Base-by-base conservation (phyloP, 345 rosid species). In the Geranium brycei region DNA sequence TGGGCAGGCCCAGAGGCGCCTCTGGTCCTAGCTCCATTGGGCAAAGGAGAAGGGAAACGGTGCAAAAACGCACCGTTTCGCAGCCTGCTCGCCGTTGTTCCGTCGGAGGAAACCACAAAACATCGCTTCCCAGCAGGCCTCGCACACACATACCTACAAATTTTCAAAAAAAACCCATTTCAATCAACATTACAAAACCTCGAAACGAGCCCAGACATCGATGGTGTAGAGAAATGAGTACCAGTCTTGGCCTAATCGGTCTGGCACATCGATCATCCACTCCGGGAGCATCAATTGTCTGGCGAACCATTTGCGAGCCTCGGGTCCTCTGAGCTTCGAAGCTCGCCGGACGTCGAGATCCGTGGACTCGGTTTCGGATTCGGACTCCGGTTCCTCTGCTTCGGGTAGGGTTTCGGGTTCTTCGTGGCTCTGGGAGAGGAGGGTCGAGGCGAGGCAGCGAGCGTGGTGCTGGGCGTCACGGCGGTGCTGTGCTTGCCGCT, bases 211-310 rank as follows among this genome's bases (percentile, higher is more conserved):
- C 1, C 15, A 57, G 18, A 3, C 19, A 31, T 59, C 19, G 41
- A 19, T 3, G 2, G 32, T 5, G 53, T 3, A 64, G 47, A 58
- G 41, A 67, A 61, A 19, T 41, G 13, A 5, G 32, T 57, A 91
- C 98, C 98, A 91, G 66, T 91, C 95, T 53, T 68, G 79, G 71
- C 76, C 69, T 62, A 89, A 67, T 62, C 79, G 73, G 74, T 84
- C 89, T 51, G 98, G 98, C 35, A 89, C 84, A 73, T 89, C 96
- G 76, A 92, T 89, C 88, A 89, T 92, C 96, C 98, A 92, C 66
- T 89, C 98, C 1, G 88, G 98, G 17, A 87, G 85, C 97, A 89
- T 87, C 31, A 92, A 74, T 85, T 87, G 95, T n/a, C 73, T 78
- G 0, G 98, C 93, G 71, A 92, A 89, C 88, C 86, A 89, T 66